These are phyloP conservation scores for Insectozyma bohioensis DNA, from an alignment of 1,139 yeast genomes.

Conservation along the genomic window DNA sequence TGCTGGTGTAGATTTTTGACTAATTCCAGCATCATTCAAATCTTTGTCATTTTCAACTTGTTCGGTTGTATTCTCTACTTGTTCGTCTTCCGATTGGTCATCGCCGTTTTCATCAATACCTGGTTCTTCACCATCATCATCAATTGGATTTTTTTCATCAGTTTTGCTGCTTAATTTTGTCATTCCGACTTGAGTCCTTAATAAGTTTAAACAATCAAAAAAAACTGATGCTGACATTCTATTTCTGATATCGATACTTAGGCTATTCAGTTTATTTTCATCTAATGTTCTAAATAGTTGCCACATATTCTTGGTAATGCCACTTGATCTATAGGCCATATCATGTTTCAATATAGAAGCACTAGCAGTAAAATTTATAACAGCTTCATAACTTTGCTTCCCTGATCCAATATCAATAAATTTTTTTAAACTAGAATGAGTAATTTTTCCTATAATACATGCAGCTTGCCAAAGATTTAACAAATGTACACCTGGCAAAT, in stretches of 20 bases:
- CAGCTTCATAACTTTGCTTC: slow-evolving; percentile 65
- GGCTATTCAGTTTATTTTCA: slow-evolving; percentile 35
- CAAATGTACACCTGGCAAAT: slow-evolving; percentile 81
- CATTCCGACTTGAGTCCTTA: slow-evolving; percentile 87
- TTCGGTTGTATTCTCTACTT: too few species aligned
- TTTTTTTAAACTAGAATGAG: slow-evolving; percentile 68
- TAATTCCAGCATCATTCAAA: slow-evolving; percentile 13
- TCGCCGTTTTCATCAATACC: slow-evolving; percentile 24
- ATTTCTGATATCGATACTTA: slow-evolving; percentile 63
- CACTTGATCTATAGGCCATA: slow-evolving; percentile 88
- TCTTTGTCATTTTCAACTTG: slow-evolving; percentile 20
- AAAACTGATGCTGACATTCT: slow-evolving; percentile 92
- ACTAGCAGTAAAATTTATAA: slow-evolving; percentile 66
- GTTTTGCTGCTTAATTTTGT: slow-evolving; percentile 51
- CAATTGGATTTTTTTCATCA: slow-evolving; percentile 24
- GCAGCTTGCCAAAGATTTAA: slow-evolving; percentile 90
- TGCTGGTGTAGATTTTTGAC: slow-evolving; percentile 42
- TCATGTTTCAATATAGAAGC: slow-evolving; percentile 91
- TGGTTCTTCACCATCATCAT: slow-evolving; percentile 21
- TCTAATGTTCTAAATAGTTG: slow-evolving; percentile 66
- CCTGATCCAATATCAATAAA: slow-evolving; percentile 74
- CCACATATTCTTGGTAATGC: slow-evolving; percentile 95
- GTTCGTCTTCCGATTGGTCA: slow-evolving; percentile 25
- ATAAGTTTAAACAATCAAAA: slow-evolving; percentile 81
- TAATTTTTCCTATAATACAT: slow-evolving; percentile 74